Evolutionary conservation across 1,284 basidiomycete species (phyloP).

Genomic region (Ustilago hordei): DNA sequence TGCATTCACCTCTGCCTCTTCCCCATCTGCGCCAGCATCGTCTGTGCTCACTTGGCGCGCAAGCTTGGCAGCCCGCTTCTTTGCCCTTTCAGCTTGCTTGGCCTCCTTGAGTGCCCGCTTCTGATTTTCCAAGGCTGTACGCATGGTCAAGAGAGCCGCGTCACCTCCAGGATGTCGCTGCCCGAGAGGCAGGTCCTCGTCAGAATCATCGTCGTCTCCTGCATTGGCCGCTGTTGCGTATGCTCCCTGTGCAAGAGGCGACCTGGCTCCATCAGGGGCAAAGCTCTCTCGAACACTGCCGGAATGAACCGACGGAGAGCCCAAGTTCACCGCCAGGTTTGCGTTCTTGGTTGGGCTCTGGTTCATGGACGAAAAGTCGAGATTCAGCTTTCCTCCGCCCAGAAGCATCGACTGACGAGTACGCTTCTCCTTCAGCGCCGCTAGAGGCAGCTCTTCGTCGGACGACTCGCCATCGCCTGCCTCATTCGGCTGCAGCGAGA

Average conservation of each 20-base stretch:
- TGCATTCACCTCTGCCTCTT: background rate
- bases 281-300: conserved; percentile 14
- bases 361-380: conserved; percentile 40
- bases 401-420: conserved; percentile 38
- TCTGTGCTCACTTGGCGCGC: conserved; percentile 22
- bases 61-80: conserved; percentile 30
- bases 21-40: conserved; percentile 13
- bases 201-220: conserved; percentile 48
- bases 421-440: conserved; percentile 57
- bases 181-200: conserved; percentile 60
- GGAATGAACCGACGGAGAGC: conserved; percentile 17
- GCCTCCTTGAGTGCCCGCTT: conserved; percentile 38
- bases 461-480: conserved; percentile 43
- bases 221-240: background rate
- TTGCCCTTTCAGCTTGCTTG: conserved; percentile 27
- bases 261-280: conserved; percentile 1
- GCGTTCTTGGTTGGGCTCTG: conserved; percentile 10
- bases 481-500: conserved; percentile 14
- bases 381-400: conserved; percentile 49
- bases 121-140: conserved; percentile 31
- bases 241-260: conserved; percentile 7
- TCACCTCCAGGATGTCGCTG: conserved; percentile 48
- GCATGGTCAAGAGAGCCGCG: conserved; percentile 32
- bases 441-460: conserved; percentile 58
- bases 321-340: conserved; percentile 5